Conservation (phyloP, 805 yeast genomes). For the Suhomyces sp. region DNA sequence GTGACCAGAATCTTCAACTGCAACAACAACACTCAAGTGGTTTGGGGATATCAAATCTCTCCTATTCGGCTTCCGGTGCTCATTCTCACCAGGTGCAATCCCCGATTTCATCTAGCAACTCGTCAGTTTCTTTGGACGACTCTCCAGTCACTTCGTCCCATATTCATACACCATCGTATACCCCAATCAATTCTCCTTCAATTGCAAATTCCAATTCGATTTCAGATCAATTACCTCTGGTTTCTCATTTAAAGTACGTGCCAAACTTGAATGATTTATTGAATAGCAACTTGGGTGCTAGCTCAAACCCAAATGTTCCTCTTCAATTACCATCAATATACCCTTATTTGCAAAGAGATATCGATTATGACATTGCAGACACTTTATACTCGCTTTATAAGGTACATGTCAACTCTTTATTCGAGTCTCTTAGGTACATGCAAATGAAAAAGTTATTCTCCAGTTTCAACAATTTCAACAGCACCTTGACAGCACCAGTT, state of each 20-base stretch:
- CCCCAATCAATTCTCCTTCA: constrained; percentile 19
- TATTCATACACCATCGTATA: constrained; percentile 15
- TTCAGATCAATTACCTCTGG: constrained; percentile 17
- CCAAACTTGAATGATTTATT: constrained; percentile 26
- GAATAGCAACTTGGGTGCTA: constrained; percentile 4
- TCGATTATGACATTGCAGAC: constrained; percentile 58
- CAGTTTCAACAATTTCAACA: constrained; percentile 51
- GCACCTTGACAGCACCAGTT: constrained; percentile 61
- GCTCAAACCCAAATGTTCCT: constrained; percentile 13
- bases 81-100: constrained; percentile 9
- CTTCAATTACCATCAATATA: constrained; percentile 40
- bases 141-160: constrained; percentile 19
- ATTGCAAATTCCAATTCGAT: constrained; percentile 16
- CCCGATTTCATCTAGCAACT: constrained; percentile 14
- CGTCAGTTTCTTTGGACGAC: constrained; percentile 14
- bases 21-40: constrained; percentile 4
- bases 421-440: constrained; percentile 67
- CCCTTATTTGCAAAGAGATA: constrained; percentile 42
- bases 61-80: neutral
- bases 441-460: constrained; percentile 60
- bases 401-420: constrained; percentile 60
- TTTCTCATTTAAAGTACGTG: constrained; percentile 25
- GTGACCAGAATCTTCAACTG: constrained; percentile 30
- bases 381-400: constrained; percentile 63
- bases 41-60: constrained; percentile 3